Conservation (phyloP, 2,329 filamentous ascomycete species). For the Aspergillus pseudoterreus region DNA sequence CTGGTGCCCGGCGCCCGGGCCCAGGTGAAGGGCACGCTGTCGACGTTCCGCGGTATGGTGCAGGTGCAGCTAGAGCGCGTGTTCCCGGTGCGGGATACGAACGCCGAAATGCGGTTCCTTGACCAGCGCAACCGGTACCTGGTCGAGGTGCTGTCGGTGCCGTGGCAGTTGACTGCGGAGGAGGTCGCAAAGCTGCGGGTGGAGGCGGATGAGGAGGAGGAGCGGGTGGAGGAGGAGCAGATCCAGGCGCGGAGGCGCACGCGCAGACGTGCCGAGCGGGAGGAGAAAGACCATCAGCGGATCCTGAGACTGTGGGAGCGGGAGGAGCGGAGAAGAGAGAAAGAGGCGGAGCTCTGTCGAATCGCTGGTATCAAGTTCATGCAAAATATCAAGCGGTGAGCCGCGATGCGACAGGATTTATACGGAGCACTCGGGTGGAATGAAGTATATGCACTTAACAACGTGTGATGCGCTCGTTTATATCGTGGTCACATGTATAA, state of each 20-base stretch:
- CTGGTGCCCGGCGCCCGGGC: slow-evolving; percentile 51
- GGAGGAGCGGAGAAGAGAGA: slow-evolving; percentile 39
- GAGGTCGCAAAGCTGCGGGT: slow-evolving; percentile 42
- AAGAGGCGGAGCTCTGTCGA: slow-evolving; percentile 28
- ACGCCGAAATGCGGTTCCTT: slow-evolving; percentile 54
- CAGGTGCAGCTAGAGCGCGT: slow-evolving; percentile 56
- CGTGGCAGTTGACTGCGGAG: slow-evolving; percentile 49
- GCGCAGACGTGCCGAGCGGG: slow-evolving; percentile 22
- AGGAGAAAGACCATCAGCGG: slow-evolving; percentile 38
- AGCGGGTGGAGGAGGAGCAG: slow-evolving; percentile 35
- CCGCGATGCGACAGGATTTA: background rate
- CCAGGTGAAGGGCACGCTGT: slow-evolving; percentile 56
- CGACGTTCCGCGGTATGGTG: slow-evolving; percentile 46
- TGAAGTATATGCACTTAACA: background rate
- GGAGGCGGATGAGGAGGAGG: slow-evolving; percentile 40
- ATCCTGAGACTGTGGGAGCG: slow-evolving; percentile 33
- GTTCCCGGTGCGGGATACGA: slow-evolving; percentile 47
- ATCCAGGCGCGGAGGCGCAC: slow-evolving; percentile 26
- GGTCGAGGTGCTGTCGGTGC: slow-evolving; percentile 46
- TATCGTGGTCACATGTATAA: too few relatives aligned
- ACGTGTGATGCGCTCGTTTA: background rate
- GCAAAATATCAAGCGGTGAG: slow-evolving; percentile 12
- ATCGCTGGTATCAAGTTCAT: slow-evolving; percentile 27
- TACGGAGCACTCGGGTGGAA: background rate
- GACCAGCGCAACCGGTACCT: slow-evolving; percentile 49